Base-by-base conservation (phyloP, 2,329 filamentous ascomycete genomes). In the Scedosporium dehoogii region DNA sequence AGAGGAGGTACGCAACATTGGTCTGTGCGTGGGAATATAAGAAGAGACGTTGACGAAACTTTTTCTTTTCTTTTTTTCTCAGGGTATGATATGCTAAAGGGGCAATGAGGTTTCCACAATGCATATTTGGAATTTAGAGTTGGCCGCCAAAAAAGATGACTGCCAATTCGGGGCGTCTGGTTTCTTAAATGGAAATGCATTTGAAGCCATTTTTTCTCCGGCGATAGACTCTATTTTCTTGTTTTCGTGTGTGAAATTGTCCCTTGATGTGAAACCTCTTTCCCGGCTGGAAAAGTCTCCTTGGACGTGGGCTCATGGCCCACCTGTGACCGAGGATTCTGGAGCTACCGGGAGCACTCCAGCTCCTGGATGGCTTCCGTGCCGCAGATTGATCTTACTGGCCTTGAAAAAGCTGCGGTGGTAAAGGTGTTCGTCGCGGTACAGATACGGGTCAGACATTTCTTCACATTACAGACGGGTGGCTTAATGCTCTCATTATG, bases 361-460 rank as follows among this genome's bases (percentile, higher is more conserved):
- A 79, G 66, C 48, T 53, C 80, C 65, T 70, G 68, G 82, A 84
- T 82, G 81, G 82, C 71, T 75, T 77, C 76, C 79, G 67, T 76
- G 83, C 82, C 83, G 82, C 75, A 85, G 78, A 85, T 83, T 71
- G 70, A 83, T 51, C 18, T 62, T 33, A 64, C 46, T 78, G 81
- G 77, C 81, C 80, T 80, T 78, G 75, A 79, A 83, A 84, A 85
- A 85, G 82, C 83, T 73, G 81, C 83, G 78, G 76, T 77, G 75
- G 71, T 74, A 73, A 74, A 85, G 82, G 70, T 68, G 68, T 73
- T 74, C 78, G 76, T 75, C 76, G 81, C 77, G 78, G 83, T 83
- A 86, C 83, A 86, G 83, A 86, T 86, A 85, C 83, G 81, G 82
- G 83, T 78, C 81, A 78, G 69, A 86, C 81, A 86, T 78, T 63